Evolutionary conservation across 1,284 basidiomycete genomes (phyloP).

Genomic region (Testicularia cyperi): DNA sequence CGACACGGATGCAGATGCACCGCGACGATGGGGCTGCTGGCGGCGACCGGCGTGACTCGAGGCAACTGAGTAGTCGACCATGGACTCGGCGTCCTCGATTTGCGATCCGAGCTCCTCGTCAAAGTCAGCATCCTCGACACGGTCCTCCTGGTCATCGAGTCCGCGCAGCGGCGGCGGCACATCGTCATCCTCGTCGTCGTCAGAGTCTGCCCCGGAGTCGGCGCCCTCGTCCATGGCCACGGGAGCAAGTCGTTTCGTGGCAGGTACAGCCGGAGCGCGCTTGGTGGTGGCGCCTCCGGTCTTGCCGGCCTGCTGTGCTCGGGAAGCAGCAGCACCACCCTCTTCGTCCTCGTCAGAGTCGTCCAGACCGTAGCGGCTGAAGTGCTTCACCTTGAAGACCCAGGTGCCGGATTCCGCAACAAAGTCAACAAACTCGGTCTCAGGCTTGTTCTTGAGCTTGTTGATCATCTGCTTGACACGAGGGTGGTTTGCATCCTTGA

Average conservation of each 20-base stretch:
- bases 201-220: constrained; percentile 15
- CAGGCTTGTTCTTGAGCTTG: constrained; percentile 79
- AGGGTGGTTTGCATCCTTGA: constrained; percentile 80
- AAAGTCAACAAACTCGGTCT: constrained; percentile 82
- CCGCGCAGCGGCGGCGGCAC: constrained; percentile 33
- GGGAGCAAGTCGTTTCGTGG: constrained; percentile 22
- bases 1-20: too few species aligned
- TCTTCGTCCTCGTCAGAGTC: constrained; percentile 53
- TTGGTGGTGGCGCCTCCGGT: constrained; percentile 2
- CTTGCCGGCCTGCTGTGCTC: constrained; percentile 5
- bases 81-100: constrained; percentile 23
- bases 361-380: constrained; percentile 63
- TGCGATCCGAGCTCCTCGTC: too few species aligned
- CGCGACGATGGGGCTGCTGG: too few species aligned
- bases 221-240: constrained; percentile 12
- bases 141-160: constrained; percentile 32
- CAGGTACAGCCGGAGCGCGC: constrained; percentile 11
- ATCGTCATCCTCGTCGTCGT: constrained; percentile 36
- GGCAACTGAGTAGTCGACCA: background rate
- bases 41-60: constrained; percentile 1
- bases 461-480: constrained; percentile 73
- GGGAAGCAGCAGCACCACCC: constrained; percentile 2
- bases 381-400: constrained; percentile 92
- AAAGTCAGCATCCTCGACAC: constrained; percentile 17
- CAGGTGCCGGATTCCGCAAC: constrained; percentile 80